Evolutionary conservation across 148 eudicot genomes (phyloP).

Genomic region (Nepenthes mirabilis): DNA sequence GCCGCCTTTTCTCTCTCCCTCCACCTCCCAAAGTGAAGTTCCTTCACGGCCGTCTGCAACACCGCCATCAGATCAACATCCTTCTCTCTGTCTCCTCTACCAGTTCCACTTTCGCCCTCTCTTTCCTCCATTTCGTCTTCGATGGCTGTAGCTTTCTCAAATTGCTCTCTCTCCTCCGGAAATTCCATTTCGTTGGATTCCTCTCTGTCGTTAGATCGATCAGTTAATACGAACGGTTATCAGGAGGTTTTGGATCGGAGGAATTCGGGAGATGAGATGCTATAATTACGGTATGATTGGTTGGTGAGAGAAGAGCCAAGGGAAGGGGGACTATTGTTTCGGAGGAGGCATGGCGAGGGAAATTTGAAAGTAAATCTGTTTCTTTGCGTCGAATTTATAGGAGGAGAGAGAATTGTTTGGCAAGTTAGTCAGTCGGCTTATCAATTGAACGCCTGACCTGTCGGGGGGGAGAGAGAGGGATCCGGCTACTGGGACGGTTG

Average conservation of each 20-base stretch:
- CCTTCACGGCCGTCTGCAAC: slow-evolving; percentile 61
- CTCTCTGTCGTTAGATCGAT: not conserved
- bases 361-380: slow-evolving; percentile 1
- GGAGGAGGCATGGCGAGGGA: not conserved
- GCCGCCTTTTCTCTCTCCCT: slow-evolving; percentile 68
- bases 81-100: slow-evolving; percentile 7
- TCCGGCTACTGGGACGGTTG: too few relatives aligned
- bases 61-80: slow-evolving; percentile 9
- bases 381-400: not conserved
- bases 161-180: too few relatives aligned
- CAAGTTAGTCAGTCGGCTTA: too few relatives aligned
- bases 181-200: not conserved
- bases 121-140: slow-evolving; percentile 1
- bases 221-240: slow-evolving; percentile 9
- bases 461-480: too few relatives aligned
- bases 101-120: not conserved
- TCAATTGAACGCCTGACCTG: too few relatives aligned
- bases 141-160: not conserved
- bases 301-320: slow-evolving; percentile 8
- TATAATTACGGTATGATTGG: slow-evolving; percentile 24
- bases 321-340: not conserved
- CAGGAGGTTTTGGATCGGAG: slow-evolving; percentile 15
- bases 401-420: slow-evolving; percentile 4
- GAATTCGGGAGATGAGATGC: slow-evolving; percentile 31
- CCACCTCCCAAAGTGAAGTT: slow-evolving; percentile 62